Conservation (phyloP, 495 filamentous ascomycete species). For the Bacidia rubella region DNA sequence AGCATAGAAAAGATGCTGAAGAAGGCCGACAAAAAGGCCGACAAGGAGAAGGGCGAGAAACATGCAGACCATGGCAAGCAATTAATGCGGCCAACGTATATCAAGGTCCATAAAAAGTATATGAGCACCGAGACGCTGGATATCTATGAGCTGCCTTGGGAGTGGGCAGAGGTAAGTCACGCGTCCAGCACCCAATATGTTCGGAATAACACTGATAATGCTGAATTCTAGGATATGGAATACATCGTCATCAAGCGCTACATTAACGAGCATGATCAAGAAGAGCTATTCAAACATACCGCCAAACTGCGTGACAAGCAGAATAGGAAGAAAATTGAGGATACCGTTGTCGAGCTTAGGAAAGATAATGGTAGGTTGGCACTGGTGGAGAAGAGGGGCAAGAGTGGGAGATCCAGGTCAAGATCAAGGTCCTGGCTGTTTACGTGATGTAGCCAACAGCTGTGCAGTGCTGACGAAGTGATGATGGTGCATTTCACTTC, state of each 20-base stretch:
- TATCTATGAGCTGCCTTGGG: slow-evolving; percentile 35
- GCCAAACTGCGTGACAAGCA: slow-evolving; percentile 43
- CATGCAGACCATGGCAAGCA: slow-evolving; percentile 6
- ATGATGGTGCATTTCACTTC: neutral
- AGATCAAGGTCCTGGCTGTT: slow-evolving; percentile 13
- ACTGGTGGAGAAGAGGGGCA: slow-evolving; percentile 48
- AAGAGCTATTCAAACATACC: slow-evolving; percentile 60
- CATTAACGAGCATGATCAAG: slow-evolving; percentile 59
- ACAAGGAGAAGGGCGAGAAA: neutral
- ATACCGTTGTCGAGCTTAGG: slow-evolving; percentile 32
- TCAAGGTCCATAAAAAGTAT: slow-evolving; percentile 40
- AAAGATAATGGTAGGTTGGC: slow-evolving; percentile 36
- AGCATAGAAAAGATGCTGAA: slow-evolving; percentile 14
- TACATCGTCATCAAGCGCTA: slow-evolving; percentile 66
- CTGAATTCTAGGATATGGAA: slow-evolving; percentile 36
- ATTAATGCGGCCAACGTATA: slow-evolving; percentile 29
- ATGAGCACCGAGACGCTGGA: slow-evolving; percentile 37
- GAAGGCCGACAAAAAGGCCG: slow-evolving; percentile 6
- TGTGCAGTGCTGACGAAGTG: neutral
- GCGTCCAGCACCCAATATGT: neutral
- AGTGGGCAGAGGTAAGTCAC: slow-evolving; percentile 23
- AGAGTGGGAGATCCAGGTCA: slow-evolving; percentile 7
- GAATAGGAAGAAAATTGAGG: slow-evolving; percentile 28
- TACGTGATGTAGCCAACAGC: slow-evolving; percentile 8
- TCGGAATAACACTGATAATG: neutral